phyloP scores from a whole-genome alignment of 1,284 basidiomycete species.

The Pyrrhoderma noxium region DNA sequence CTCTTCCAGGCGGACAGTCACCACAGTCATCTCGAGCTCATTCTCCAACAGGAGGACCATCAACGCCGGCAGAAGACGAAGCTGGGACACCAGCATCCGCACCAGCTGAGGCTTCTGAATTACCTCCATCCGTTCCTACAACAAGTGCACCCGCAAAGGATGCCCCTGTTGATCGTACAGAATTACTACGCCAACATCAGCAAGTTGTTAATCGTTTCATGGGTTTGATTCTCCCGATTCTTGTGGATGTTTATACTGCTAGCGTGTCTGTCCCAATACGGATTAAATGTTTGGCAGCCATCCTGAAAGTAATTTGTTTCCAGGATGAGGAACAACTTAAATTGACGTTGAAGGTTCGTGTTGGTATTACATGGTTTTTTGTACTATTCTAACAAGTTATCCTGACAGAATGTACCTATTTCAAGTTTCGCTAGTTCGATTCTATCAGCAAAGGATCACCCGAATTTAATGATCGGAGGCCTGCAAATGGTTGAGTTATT shows the following conservation, averaged over 20 bases:
- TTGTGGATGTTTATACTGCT: constrained; percentile 93
- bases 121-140: constrained; percentile 8
- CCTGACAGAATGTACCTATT: constrained; percentile 74
- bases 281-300: constrained; percentile 77
- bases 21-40: constrained; percentile 21
- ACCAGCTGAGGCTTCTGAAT: not conserved
- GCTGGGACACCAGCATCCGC: constrained; percentile 18
- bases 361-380: not conserved
- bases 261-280: constrained; percentile 83
- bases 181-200: constrained; percentile 68
- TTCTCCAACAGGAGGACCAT: constrained; percentile 20
- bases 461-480: constrained; percentile 76
- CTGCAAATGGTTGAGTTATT: constrained; percentile 89
- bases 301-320: constrained; percentile 87
- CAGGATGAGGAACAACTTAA: constrained; percentile 72
- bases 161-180: constrained; percentile 48
- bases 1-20: constrained; percentile 26
- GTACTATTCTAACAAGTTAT: constrained; percentile 1
- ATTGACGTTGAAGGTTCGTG: constrained; percentile 62
- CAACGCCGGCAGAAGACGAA: constrained; percentile 20
- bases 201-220: constrained; percentile 78
- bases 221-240: constrained; percentile 80
- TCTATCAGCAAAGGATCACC: constrained; percentile 84
- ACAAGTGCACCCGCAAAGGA: constrained; percentile 28
- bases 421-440: constrained; percentile 90